Evolutionary conservation across 768 basidiomycete genomes (phyloP).

Genomic region (Tylopilus intermedius): DNA sequence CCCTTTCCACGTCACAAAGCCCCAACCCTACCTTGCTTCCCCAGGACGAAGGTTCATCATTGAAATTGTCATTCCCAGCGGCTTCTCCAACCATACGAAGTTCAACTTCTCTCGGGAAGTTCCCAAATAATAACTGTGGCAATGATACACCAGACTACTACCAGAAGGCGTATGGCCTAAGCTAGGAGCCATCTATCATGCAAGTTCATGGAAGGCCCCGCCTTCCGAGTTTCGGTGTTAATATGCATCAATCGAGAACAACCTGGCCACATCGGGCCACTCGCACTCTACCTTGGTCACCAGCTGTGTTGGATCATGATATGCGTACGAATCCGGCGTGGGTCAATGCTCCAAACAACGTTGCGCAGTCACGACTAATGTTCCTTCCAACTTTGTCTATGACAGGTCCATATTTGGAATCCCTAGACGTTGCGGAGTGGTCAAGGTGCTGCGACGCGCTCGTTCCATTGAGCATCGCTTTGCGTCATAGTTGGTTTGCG

Average conservation of each 20-base stretch:
- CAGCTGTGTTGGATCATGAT: slow-evolving; percentile 4
- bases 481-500: not conserved
- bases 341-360: not conserved
- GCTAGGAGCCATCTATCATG: slow-evolving; percentile 4
- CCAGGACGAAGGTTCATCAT: slow-evolving; percentile 9
- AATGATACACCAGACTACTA: slow-evolving; percentile 4
- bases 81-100: slow-evolving; percentile 4
- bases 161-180: slow-evolving; percentile 1
- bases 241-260: slow-evolving; percentile 12
- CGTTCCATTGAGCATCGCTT: not conserved
- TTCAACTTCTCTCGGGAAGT: slow-evolving; percentile 6
- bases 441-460: not conserved
- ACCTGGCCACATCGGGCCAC: slow-evolving; percentile 2
- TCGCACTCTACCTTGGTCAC: not conserved
- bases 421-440: not conserved
- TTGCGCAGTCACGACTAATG: not conserved
- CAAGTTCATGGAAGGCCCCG: not conserved
- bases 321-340: slow-evolving; percentile 6
- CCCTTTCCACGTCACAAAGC: slow-evolving; percentile 11
- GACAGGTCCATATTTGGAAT: not conserved
- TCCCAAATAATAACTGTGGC: slow-evolving; percentile 6
- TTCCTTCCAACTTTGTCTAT: not conserved
- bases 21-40: slow-evolving; percentile 5
- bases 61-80: slow-evolving; percentile 8
- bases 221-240: slow-evolving; percentile 7